Percentiles rank a stretch among this genome's conserved stretches.
Conservation (phyloP, 2,329 filamentous ascomycete species). For the Fonsecaea nubica region DNA sequence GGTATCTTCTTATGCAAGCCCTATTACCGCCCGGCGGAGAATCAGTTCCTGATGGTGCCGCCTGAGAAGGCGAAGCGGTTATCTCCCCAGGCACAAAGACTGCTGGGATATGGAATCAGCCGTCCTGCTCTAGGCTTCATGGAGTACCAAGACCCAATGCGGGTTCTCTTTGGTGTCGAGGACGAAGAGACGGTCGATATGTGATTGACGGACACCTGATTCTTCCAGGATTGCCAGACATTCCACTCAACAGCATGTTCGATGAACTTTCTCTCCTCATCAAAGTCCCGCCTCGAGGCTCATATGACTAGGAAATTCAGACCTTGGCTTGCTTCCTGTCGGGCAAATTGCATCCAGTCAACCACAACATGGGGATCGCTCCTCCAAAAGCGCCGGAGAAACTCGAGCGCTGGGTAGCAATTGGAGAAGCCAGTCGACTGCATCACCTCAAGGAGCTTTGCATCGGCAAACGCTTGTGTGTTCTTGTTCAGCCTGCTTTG, state of each 20-base stretch:
- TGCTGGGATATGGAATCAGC: conserved; percentile 41
- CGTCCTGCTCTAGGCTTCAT: conserved; percentile 38
- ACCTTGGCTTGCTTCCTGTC: conserved; percentile 22
- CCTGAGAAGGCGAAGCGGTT: conserved; percentile 38
- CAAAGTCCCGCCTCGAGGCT: conserved; percentile 9
- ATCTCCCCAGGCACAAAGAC: conserved; percentile 37
- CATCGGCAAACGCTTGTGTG: conserved; percentile 25
- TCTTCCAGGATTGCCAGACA: conserved; percentile 1
- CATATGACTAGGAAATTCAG: conserved; percentile 32
- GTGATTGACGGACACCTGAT: conserved; percentile 27
- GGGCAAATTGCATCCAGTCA: conserved; percentile 31
- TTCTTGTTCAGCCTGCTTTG: conserved; percentile 33
- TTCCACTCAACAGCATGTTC: neutral
- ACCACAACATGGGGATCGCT: conserved; percentile 9
- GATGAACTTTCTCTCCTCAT: neutral
- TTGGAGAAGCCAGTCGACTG: conserved; percentile 30
- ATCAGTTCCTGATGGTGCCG: conserved; percentile 42
- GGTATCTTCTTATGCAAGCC: conserved; percentile 36
- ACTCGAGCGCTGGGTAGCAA: conserved; percentile 32
- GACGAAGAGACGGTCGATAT: conserved; percentile 48
- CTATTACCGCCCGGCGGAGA: conserved; percentile 39
- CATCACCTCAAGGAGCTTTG: conserved; percentile 27
- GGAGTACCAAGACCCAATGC: conserved; percentile 40
- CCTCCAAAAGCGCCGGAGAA: conserved; percentile 38
- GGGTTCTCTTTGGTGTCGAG: conserved; percentile 35